Evolutionary conservation across 257 asterid genomes (phyloP), one percentile per base, ranked within the genome.

Genomic region (Thymus quinquecostatus): DNA sequence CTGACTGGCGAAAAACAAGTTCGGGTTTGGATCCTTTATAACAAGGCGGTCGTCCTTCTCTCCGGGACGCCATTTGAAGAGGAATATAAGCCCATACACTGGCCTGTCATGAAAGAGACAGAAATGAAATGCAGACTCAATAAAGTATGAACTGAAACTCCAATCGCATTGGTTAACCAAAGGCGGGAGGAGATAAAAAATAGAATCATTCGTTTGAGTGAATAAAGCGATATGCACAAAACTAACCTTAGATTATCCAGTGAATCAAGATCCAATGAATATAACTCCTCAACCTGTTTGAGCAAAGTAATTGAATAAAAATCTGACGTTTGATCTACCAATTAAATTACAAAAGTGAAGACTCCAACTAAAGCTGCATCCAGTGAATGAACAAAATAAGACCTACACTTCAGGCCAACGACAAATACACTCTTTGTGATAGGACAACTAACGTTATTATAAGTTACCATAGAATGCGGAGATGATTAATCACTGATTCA

Each of bases 1-100:
- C 96, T 95, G 98, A 81, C 97, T 95, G 69, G 99, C 99, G 63
- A 92, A 95, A 73, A 89, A 95, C 79, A 92, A 77, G 88, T 88
- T 88, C 10, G 99, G 96, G 70, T 81, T 89, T 72, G 98, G 98
- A 69, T 92, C 98, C 88, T 89, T 89, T 32, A 92, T 87, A 64
- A 86, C 96, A 61, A 81, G 85, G 10, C 97, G 97, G 41, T 87
- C 97, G 79, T 95, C 99, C 78, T 89, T 92, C 77, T 95, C 99
- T 50, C 96, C 97, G 10, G 98, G 87, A 30, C 96, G 97, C 99
- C 98, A 95, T 81, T 95, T 95, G 84, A 95, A 95, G 83, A 95
- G 98, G 84, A 95, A 95, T 78, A 95, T 82, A 79, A 95, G 76
- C 59, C 99, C 99, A 79, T 89, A 87, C 30, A 95, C 78, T 58